A percentile compares a stretch with the other conserved stretches of the same genome.
These are phyloP conservation scores for Piloderma croceum DNA, from an alignment of 768 basidiomycete genomes.

Conservation along the genomic window DNA sequence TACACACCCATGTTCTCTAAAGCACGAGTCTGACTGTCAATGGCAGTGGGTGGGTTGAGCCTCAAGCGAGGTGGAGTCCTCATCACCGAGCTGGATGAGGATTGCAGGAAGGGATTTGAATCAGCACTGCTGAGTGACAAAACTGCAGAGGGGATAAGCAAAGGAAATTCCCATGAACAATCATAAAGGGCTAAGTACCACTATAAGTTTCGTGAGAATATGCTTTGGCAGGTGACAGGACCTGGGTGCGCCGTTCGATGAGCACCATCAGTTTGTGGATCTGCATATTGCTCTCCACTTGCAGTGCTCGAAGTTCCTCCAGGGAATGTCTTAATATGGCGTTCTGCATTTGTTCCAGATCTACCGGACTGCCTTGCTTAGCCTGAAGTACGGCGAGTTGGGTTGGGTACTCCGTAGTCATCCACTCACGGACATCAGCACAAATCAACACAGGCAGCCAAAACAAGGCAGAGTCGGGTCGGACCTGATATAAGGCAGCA, in stretches of 20 bases:
- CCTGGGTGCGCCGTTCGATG: constrained; percentile 11
- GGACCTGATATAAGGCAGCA: constrained; percentile 18
- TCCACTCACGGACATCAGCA: constrained; percentile 23
- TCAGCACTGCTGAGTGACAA: no score
- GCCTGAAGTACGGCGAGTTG: constrained; percentile 18
- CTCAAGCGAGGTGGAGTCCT: no score
- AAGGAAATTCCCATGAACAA: no score
- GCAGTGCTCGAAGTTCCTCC: constrained; percentile 11
- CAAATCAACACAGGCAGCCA: constrained; percentile 21
- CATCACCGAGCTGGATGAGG: no score
- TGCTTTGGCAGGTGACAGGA: constrained; percentile 13
- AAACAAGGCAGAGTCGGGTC: constrained; percentile 22
- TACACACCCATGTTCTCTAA: no score
- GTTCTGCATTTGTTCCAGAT: constrained; percentile 19
- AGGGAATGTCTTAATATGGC: constrained; percentile 12
- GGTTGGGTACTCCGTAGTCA: constrained; percentile 15
- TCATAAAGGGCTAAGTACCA: no score
- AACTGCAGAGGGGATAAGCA: no score
- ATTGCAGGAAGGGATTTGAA: no score
- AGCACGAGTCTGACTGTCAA: no score
- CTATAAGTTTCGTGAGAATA: constrained; percentile 7
- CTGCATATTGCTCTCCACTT: background rate
- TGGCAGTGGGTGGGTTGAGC: no score
- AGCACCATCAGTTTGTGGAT: constrained; percentile 2
- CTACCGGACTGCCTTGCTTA: constrained; percentile 13